Percentiles rank a stretch among this genome's conserved stretches.
These are phyloP conservation scores for Oxytropis ochrocephala DNA, from an alignment of 306 rosid genomes.

Conservation along the genomic window DNA sequence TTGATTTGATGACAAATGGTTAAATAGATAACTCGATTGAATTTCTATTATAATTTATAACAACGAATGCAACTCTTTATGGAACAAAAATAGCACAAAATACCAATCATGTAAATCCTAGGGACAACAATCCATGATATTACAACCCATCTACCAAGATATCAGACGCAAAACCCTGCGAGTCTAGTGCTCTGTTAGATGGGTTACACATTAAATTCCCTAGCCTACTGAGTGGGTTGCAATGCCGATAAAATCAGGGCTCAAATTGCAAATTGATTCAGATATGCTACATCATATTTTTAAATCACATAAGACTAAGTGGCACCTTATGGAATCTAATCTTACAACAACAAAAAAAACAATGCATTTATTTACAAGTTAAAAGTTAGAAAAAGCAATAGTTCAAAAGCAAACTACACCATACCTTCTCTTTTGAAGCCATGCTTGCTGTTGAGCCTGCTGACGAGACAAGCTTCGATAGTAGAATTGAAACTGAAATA, in stretches of 20 bases:
- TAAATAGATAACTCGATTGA: background rate
- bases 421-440: conserved; percentile 99
- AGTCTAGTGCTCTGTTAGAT: background rate
- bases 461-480: conserved; percentile 80
- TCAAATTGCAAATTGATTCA: background rate
- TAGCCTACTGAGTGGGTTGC: background rate
- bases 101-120: background rate
- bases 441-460: conserved; percentile 96
- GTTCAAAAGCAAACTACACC: background rate
- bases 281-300: background rate
- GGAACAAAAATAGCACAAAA: background rate
- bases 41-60: background rate
- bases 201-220: background rate
- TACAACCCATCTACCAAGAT: background rate
- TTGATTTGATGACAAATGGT: background rate
- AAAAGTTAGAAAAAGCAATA: background rate
- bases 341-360: background rate
- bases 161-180: background rate
- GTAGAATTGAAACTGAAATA: conserved; percentile 74
- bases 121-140: background rate
- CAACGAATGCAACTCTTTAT: background rate
- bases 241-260: background rate
- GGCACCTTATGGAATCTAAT: background rate
- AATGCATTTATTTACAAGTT: background rate
- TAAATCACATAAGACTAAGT: background rate